Evolutionary conservation across 352 stramenopile species (phyloP).

Genomic region (Phytophthora sp.): DNA sequence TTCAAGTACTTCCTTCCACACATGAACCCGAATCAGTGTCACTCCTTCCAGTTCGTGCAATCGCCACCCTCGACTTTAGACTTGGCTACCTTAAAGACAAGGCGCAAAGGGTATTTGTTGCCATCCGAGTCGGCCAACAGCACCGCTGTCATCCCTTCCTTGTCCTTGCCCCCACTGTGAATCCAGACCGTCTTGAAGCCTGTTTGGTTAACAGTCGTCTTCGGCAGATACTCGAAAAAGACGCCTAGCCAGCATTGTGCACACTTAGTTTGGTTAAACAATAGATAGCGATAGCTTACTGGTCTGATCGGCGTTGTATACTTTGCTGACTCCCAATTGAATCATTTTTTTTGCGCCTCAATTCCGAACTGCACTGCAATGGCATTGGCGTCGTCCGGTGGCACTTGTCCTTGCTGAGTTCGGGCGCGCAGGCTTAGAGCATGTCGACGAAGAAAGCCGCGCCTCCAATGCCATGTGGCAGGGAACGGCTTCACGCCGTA

Average conservation of each 20-base stretch:
- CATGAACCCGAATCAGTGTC: background rate
- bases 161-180: background rate
- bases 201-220: background rate
- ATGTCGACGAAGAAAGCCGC: background rate
- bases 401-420: background rate
- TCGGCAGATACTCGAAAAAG: background rate
- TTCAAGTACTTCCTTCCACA: background rate
- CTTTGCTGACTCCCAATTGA: background rate
- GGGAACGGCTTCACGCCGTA: background rate
- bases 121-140: too few relatives aligned
- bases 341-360: background rate
- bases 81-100: background rate
- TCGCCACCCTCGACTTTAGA: background rate
- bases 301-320: background rate
- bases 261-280: background rate
- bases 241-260: background rate
- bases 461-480: background rate
- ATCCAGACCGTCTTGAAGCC: background rate
- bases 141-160: background rate
- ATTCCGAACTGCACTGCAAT: background rate
- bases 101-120: background rate
- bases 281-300: background rate
- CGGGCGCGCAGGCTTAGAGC: background rate
- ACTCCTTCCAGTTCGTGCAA: background rate
- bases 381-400: background rate